Conservation (phyloP, 2,329 filamentous ascomycete species). For the Monilinia fructigena region DNA sequence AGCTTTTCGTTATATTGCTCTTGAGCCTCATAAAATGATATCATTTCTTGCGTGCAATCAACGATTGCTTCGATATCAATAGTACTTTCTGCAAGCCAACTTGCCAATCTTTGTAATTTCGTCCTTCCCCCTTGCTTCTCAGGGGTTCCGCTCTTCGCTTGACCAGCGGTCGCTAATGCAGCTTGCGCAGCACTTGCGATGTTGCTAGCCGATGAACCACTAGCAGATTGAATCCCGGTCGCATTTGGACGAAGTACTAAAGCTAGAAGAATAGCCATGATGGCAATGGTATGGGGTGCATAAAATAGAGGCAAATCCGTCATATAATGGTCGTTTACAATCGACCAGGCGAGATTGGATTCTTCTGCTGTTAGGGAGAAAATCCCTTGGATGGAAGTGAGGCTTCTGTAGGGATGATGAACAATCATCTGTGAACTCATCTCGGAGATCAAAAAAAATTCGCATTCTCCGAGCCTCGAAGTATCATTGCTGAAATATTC, state of each 20-base stretch:
- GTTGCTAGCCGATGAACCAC: slow-evolving; percentile 38
- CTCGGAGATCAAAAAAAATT: slow-evolving; percentile 71
- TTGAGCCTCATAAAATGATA: slow-evolving; percentile 64
- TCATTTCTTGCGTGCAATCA: slow-evolving; percentile 69
- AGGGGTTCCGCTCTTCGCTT: slow-evolving; percentile 30
- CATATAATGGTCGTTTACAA: slow-evolving; percentile 72
- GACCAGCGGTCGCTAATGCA: slow-evolving; percentile 37
- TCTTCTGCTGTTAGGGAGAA: slow-evolving; percentile 64
- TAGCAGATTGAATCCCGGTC: slow-evolving; percentile 46
- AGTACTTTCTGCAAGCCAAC: slow-evolving; percentile 68
- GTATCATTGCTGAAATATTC: slow-evolving; percentile 64
- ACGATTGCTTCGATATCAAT: slow-evolving; percentile 68
- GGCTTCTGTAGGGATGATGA: slow-evolving; percentile 69
- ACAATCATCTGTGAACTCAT: slow-evolving; percentile 73
- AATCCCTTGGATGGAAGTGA: slow-evolving; percentile 59
- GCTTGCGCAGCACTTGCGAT: slow-evolving; percentile 40
- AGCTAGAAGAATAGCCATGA: slow-evolving; percentile 68
- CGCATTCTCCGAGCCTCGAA: slow-evolving; percentile 70
- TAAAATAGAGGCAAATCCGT: slow-evolving; percentile 68
- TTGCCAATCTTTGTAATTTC: slow-evolving; percentile 54
- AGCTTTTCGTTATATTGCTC: slow-evolving; percentile 43
- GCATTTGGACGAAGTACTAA: slow-evolving; percentile 63
- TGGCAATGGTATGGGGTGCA: slow-evolving; percentile 66
- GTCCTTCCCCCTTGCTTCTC: slow-evolving; percentile 33
- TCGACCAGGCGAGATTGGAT: slow-evolving; percentile 62